These are phyloP conservation scores for Rhizopus sp. DNA, from an alignment of 371 early-diverging fungal genomes.

Conservation along the genomic window DNA sequence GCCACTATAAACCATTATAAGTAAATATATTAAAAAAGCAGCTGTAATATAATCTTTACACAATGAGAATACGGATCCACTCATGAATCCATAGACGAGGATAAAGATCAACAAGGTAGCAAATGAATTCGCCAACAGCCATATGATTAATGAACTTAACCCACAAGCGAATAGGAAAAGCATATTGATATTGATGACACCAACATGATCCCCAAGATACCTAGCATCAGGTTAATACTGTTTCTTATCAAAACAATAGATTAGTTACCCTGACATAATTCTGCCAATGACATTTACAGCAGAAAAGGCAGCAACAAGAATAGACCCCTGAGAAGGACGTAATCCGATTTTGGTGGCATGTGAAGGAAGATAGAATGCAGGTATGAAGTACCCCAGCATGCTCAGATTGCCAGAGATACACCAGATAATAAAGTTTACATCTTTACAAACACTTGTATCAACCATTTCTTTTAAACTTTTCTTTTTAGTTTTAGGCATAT, in stretches of 20 bases:
- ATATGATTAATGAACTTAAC: slow-evolving; percentile 56
- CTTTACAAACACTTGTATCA: slow-evolving; percentile 21
- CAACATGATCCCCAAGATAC: slow-evolving; percentile 50
- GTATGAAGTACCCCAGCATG: slow-evolving; percentile 40
- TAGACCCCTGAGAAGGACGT: slow-evolving; percentile 33
- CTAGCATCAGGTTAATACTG: slow-evolving; percentile 3
- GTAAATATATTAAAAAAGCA: neutral
- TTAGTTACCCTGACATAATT: slow-evolving; percentile 33
- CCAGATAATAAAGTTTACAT: slow-evolving; percentile 32
- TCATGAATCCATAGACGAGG: slow-evolving; percentile 61
- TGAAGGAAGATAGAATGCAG: slow-evolving; percentile 44
- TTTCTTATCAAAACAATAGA: neutral
- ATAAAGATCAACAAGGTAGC: slow-evolving; percentile 51
- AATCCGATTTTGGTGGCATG: slow-evolving; percentile 37
- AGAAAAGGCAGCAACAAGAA: slow-evolving; percentile 32
- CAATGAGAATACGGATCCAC: slow-evolving; percentile 51
- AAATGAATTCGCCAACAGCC: slow-evolving; percentile 58
- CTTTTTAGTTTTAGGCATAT: slow-evolving; percentile 18
- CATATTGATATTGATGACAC: slow-evolving; percentile 58
- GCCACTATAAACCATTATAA: slow-evolving; percentile 28
- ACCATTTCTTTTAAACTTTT: slow-evolving; percentile 14
- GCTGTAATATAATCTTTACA: slow-evolving; percentile 15
- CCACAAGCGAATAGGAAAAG: slow-evolving; percentile 49
- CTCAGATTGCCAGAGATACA: slow-evolving; percentile 34
- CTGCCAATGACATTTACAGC: slow-evolving; percentile 38